A percentile compares a stretch with the other conserved stretches of the same genome.
Evolutionary conservation across 2,329 filamentous ascomycete genomes (phyloP).

Genomic region (Parastagonospora avenae): DNA sequence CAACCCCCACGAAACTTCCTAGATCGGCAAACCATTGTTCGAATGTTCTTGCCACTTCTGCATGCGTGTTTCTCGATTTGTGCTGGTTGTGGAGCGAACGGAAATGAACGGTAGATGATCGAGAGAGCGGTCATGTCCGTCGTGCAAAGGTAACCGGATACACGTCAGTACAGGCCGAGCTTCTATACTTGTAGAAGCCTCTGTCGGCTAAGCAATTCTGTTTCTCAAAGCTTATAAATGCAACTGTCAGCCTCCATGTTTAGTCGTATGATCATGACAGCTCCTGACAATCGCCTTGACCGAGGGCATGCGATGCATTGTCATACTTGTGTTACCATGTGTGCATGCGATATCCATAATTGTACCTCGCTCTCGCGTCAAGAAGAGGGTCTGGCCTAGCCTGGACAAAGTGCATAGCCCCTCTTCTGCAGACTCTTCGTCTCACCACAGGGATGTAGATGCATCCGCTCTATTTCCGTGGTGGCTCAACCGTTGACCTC

Average conservation of each 20-base stretch:
- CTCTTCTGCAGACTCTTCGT: conserved; percentile 1
- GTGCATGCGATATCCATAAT: no score
- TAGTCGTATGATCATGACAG: background rate
- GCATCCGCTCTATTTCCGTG: conserved; percentile 5
- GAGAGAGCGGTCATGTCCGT: background rate
- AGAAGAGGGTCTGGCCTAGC: background rate
- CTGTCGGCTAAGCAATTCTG: background rate
- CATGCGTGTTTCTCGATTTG: background rate
- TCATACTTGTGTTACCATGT: background rate
- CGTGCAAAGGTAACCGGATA: background rate
- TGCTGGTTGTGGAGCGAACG: conserved; percentile 2
- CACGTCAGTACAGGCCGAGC: no score
- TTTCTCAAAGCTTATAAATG: background rate
- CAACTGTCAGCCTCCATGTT: background rate
- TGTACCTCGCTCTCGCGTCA: background rate
- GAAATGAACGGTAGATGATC: conserved; percentile 5
- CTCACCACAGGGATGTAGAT: background rate
- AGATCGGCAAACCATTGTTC: conserved; percentile 11
- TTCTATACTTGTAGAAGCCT: background rate
- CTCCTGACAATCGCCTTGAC: no score
- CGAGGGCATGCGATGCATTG: background rate
- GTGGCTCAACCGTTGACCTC: background rate
- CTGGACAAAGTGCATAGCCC: conserved; percentile 1
- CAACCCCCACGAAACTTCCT: conserved; percentile 11
- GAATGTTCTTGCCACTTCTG: background rate